Evolutionary conservation across 257 asterid genomes (phyloP).

Genomic region (Nicotiana attenuata): DNA sequence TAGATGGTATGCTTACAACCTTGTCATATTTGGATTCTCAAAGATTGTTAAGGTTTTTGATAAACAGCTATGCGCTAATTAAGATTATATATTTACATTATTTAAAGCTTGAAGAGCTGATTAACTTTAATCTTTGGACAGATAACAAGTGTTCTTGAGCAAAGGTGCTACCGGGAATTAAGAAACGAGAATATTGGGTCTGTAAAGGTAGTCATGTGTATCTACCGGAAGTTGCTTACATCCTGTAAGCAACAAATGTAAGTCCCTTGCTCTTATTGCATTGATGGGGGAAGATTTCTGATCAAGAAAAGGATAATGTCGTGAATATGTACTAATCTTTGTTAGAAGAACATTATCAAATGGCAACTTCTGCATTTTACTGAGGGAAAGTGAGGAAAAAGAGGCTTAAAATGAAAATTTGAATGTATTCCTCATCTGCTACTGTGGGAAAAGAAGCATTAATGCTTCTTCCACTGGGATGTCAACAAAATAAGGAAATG

Average conservation of each 20-base stretch:
- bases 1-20: neutral
- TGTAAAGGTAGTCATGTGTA: slow-evolving; percentile 58
- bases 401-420: neutral
- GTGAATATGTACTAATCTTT: neutral
- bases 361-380: neutral
- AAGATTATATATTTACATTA: neutral
- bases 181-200: slow-evolving; percentile 48
- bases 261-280: slow-evolving; percentile 33
- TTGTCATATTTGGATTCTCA: neutral
- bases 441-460: neutral
- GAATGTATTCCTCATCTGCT: neutral
- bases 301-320: neutral
- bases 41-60: neutral
- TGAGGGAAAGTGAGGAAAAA: neutral
- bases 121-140: slow-evolving; percentile 20
- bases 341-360: neutral
- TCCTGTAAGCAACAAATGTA: slow-evolving; percentile 78
- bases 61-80: neutral
- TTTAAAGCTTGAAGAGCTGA: neutral
- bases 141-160: slow-evolving; percentile 74
- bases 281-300: neutral
- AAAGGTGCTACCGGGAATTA: slow-evolving; percentile 66
- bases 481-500: neutral
- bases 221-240: slow-evolving; percentile 57
- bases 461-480: neutral